Conservation (phyloP, 1,284 basidiomycete species). For the Cryptococcus sp. region DNA sequence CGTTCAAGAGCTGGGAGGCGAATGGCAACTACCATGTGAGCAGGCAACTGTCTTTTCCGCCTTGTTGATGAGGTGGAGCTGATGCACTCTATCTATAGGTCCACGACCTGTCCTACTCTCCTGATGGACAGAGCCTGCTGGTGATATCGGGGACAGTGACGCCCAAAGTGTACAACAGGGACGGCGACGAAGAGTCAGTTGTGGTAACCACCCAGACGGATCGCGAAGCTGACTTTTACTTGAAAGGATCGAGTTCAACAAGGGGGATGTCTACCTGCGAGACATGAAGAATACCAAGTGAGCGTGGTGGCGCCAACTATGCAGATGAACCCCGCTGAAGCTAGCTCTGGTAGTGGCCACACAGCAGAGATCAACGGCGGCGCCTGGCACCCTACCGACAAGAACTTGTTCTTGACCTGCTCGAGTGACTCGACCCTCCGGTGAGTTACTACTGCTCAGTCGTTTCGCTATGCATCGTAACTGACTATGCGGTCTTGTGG, state of each 20-base stretch:
- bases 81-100: no score
- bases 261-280: conserved; percentile 96
- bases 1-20: conserved; percentile 94
- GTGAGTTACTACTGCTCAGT: conserved; percentile 53
- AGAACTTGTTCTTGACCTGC: conserved; percentile 79
- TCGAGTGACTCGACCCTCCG: conserved; percentile 94
- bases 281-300: conserved; percentile 97
- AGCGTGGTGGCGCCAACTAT: conserved; percentile 34
- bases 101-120: conserved; percentile 81
- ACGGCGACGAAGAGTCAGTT: conserved; percentile 83
- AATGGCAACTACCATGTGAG: conserved; percentile 83
- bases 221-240: not conserved
- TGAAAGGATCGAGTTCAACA: conserved; percentile 74
- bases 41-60: not conserved
- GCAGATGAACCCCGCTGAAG: conserved; percentile 8
- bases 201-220: not conserved
- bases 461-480: not conserved
- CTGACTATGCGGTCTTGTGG: not conserved
- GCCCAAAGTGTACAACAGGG: conserved; percentile 80
- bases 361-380: conserved; percentile 88
- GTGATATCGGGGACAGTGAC: conserved; percentile 83
- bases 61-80: not conserved
- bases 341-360: conserved; percentile 66
- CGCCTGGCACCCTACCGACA: conserved; percentile 83
- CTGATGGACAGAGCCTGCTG: conserved; percentile 77